Evolutionary conservation across 2,329 filamentous ascomycete species (phyloP).

Genomic region (Colletotrichum noveboracense): DNA sequence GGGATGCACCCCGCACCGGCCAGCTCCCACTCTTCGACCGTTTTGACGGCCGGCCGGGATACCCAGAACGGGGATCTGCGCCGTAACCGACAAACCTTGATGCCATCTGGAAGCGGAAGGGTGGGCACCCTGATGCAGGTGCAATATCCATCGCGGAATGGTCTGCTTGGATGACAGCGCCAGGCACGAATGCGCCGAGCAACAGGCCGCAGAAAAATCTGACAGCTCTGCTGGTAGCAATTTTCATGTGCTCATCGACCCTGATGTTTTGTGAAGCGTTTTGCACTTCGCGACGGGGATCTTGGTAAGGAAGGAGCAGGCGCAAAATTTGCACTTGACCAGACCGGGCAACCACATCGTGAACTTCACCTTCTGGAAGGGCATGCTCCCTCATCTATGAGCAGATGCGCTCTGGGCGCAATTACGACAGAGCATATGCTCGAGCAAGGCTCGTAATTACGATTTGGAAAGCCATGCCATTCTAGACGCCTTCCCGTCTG

Average conservation of each 20-base stretch:
- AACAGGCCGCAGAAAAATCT: neutral
- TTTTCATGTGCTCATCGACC: neutral
- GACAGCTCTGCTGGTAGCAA: neutral
- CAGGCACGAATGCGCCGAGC: conserved; percentile 14
- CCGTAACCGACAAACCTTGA: conserved; percentile 20
- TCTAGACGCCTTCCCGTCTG: neutral
- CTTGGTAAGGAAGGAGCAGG: neutral
- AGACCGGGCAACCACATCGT: neutral
- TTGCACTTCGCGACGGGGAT: neutral
- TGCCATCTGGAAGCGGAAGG: neutral
- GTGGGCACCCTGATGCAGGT: conserved; percentile 8
- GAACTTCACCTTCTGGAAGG: neutral
- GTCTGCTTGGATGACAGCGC: neutral
- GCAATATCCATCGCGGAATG: neutral
- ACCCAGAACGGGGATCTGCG: conserved; percentile 10
- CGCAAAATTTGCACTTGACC: neutral
- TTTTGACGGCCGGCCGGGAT: conserved; percentile 2
- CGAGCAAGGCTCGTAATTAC: neutral
- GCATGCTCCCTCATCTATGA: neutral
- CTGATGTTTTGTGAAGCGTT: neutral
- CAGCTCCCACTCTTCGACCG: neutral
- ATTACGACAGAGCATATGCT: neutral
- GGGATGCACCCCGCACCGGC: conserved; percentile 17
- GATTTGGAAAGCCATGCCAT: neutral
- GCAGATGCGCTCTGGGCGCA: neutral